Evolutionary conservation across 805 yeast species (phyloP), one percentile per base, ranked within the genome.

Genomic region (Starmera caribaea): DNA sequence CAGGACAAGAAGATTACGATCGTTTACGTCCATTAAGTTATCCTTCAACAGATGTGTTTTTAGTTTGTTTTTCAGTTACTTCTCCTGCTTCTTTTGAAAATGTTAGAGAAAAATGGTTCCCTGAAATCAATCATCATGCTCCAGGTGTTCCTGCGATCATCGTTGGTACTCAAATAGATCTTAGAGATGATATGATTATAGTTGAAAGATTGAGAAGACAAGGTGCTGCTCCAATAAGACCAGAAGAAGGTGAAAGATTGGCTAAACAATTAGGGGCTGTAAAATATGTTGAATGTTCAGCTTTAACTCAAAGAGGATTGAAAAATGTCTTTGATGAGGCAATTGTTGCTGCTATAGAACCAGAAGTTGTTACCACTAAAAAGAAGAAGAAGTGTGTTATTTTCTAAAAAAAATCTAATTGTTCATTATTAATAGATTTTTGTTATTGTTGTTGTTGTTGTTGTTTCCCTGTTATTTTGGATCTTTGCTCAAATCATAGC

Each of bases 1-100:
- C 98, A 26, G 98, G 98, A 38, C 98, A 90, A 71, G 98, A 90
- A 74, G 98, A 90, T 71, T 90, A 92, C 63, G 98, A 90, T 68
- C 78, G 98, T 59, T 71, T 90, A 58, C 84, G 98, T 67, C 98
- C 98, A 8, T 74, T 92, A 53, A 82, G 95, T 41, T 90, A 90
- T 63, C 97, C 98, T 14, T 92, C 95, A 40, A 92, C 98, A 5
- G 98, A 90, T 63, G 96, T 90, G 35, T 90, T 90, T 59, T 71
- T 90, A 51, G 95, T 90, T 43, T 92, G 98, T 66, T 90, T 92
- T 66, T 82, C 95, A 30, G 96, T 92, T 44, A 89, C 94, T 50
- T 88, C 96, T 12, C 98, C 97, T 29, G 94, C 98, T 30, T 81
- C 95, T 16, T 92, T 90, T 62, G 97, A 92, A 65, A 90, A 90